Evolutionary conservation across 768 basidiomycete genomes (phyloP).

Genomic region (Termitomyces sp.): DNA sequence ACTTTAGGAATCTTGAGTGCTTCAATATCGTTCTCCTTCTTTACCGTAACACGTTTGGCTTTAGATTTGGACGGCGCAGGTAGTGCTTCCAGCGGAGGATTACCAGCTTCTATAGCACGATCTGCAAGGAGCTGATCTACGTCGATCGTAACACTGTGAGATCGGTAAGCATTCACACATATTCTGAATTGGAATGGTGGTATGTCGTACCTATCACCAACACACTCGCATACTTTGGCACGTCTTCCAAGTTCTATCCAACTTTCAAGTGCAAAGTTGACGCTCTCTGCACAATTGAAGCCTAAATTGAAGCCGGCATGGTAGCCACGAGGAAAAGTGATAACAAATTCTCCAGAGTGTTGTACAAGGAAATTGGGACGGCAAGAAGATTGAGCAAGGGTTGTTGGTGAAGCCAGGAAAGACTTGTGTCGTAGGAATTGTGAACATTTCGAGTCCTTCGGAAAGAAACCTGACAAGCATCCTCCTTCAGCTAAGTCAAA

Average conservation of each 20-base stretch:
- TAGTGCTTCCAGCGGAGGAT: constrained; percentile 7
- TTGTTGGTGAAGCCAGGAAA: constrained; percentile 84
- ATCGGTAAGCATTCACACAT: neutral
- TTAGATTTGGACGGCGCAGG: constrained; percentile 5
- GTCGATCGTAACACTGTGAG: constrained; percentile 81
- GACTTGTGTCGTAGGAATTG: constrained; percentile 97
- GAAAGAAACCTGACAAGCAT: constrained; percentile 70
- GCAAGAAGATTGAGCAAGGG: constrained; percentile 74
- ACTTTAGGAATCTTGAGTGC: constrained; percentile 26
- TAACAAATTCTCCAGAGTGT: constrained; percentile 91
- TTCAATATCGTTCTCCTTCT: constrained; percentile 20
- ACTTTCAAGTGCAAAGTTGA: constrained; percentile 93
- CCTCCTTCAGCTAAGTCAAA: constrained; percentile 2
- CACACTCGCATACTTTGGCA: constrained; percentile 72
- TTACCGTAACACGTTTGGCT: constrained; percentile 13
- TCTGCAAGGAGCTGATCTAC: constrained; percentile 80
- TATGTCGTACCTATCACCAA: constrained; percentile 59
- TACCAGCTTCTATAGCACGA: constrained; percentile 42
- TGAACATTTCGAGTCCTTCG: constrained; percentile 79
- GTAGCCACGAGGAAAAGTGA: constrained; percentile 92
- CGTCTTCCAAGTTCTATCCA: constrained; percentile 87
- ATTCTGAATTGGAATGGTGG: neutral
- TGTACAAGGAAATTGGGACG: constrained; percentile 86
- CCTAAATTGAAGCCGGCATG: constrained; percentile 97
- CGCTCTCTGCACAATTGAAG: constrained; percentile 94